Conservation (phyloP, 257 asterid species). For the Penstemon eatonii region DNA sequence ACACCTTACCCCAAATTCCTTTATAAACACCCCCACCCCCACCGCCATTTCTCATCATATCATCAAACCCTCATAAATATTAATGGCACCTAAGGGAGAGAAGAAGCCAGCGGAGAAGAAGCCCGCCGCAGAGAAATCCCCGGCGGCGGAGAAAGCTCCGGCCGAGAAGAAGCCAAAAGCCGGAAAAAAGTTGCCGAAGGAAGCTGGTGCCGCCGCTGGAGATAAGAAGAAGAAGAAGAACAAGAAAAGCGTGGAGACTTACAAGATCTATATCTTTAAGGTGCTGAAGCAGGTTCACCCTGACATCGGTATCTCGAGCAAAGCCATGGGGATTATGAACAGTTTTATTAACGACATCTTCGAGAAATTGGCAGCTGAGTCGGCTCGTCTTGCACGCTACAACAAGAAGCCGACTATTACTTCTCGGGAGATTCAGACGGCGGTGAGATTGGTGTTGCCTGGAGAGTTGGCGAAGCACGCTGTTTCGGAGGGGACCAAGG, state of each 20-base stretch:
- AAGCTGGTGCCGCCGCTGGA: slow-evolving; percentile 40
- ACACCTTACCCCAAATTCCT: background rate
- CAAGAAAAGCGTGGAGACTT: slow-evolving; percentile 56
- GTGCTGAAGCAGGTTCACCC: slow-evolving; percentile 77
- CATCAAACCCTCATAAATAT: too few species aligned
- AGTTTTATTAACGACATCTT: slow-evolving; percentile 72
- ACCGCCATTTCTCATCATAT: too few species aligned
- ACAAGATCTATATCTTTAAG: slow-evolving; percentile 82
- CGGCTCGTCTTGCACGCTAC: slow-evolving; percentile 54
- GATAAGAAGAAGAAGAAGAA: slow-evolving; percentile 67
- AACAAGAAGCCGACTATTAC: slow-evolving; percentile 82
- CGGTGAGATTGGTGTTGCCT: slow-evolving; percentile 64
- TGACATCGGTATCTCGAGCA: slow-evolving; percentile 74
- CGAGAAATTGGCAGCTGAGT: slow-evolving; percentile 65
- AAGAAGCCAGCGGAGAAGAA: slow-evolving; percentile 73
- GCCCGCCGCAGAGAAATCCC: slow-evolving; percentile 65
- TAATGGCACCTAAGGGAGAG: slow-evolving; percentile 60
- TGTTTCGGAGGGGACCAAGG: slow-evolving; percentile 73
- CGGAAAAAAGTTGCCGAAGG: slow-evolving; percentile 71
- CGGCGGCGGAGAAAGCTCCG: slow-evolving; percentile 58
- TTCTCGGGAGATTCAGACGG: slow-evolving; percentile 72
- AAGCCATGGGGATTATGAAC: slow-evolving; percentile 83
- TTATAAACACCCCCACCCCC: background rate
- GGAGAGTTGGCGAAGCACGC: slow-evolving; percentile 77
- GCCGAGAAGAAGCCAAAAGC: slow-evolving; percentile 72